These are phyloP conservation scores for Termitomyces sp. DNA, from an alignment of 768 basidiomycete species.

Conservation along the genomic window DNA sequence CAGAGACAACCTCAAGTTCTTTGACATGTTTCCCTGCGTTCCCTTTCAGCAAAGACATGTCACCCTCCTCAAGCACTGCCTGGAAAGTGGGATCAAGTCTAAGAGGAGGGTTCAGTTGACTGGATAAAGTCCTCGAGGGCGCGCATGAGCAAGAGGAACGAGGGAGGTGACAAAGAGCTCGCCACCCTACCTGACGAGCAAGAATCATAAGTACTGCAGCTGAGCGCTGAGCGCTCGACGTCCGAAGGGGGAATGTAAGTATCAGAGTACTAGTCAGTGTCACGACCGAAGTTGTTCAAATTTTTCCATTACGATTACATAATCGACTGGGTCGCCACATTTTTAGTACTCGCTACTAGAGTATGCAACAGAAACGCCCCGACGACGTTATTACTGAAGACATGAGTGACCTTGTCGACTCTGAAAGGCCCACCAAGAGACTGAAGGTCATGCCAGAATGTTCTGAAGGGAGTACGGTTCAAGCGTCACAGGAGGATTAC, in stretches of 20 bases:
- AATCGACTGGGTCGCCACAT: neutral
- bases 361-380: constrained; percentile 6
- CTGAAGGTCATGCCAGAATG: constrained; percentile 16
- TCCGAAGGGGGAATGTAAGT: neutral
- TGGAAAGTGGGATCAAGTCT: constrained; percentile 65
- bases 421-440: constrained; percentile 34
- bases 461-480: neutral
- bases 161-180: neutral
- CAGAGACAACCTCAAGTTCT: constrained; percentile 54
- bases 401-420: constrained; percentile 6
- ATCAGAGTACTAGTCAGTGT: no score
- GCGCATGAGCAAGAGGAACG: neutral
- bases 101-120: constrained; percentile 55
- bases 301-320: neutral
- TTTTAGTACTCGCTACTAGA: no score
- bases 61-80: constrained; percentile 61
- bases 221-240: neutral
- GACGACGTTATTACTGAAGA: constrained; percentile 8
- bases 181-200: constrained; percentile 5
- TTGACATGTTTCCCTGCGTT: constrained; percentile 28
- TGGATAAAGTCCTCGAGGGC: constrained; percentile 6
- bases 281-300: no score
- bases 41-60: constrained; percentile 54
- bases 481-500: constrained; percentile 16
- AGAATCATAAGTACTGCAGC: constrained; percentile 16